Base-by-base conservation (phyloP, 1,284 basidiomycete genomes). In the Tranzscheliella williamsii region DNA sequence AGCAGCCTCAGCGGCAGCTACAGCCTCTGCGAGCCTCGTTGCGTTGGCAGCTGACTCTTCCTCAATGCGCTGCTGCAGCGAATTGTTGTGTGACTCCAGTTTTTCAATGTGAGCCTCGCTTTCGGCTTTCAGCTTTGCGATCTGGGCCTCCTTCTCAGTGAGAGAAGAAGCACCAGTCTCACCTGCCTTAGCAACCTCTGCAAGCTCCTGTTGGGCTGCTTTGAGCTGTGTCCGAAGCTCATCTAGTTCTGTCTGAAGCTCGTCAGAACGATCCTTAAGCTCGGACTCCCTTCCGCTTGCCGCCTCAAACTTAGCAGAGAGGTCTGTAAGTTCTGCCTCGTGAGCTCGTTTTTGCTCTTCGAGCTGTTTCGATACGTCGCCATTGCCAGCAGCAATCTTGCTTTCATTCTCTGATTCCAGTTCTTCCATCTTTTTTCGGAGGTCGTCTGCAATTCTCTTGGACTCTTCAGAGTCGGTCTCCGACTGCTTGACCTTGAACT, bases 1-100 rank as follows among this genome's bases (percentile, higher is more conserved):
- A 6, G 57, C 53, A 9, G 48, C 49, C 24, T 66, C 57, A 6
- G 63, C 63, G 12, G 63, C 42, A 16, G 57, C 63, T n/a, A 61
- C 53, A n/a, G 63, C 63, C 29, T 66, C 57, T 21, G 52, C 58
- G 22, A 62, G 40, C 12, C 33, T 32, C 17, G 46, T 32, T 8
- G 48, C 31, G 23, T 51, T 47, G 29, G 32, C 24, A 20, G 23
- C 27, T n/a, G n/a, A n/a, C 30, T 33, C 38, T 15, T 38, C 33
- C 24, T 51, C 51, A 24, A 55, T 54, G 27, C 47, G 32, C 7
- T 16, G 27, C 8, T 42, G 43, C 17, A 56, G 36, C n/a, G n/a
- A n/a, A n/a, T n/a, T n/a, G n/a, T n/a, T n/a, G n/a, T n/a, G n/a
- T n/a, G n/a, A n/a, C 13, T 51, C 35, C 11, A 31, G 35, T 31